Conservation (phyloP, 2,329 filamentous ascomycete species). For the Colletotrichum truncatum region DNA sequence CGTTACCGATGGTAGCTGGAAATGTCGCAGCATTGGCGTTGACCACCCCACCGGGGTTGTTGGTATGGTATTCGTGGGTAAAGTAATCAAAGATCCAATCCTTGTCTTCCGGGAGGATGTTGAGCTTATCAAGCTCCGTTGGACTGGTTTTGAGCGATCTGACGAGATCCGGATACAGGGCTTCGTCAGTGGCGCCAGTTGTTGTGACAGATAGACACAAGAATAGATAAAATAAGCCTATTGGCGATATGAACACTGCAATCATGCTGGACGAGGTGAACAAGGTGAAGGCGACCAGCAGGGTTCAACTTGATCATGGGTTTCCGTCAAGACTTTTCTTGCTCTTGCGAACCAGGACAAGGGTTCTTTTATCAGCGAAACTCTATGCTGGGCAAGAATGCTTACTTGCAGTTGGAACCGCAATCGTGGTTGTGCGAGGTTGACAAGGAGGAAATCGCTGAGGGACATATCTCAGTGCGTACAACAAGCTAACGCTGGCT, state of each 20-base stretch:
- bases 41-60: conserved; percentile 55
- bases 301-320: neutral
- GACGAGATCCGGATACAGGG: conserved; percentile 37
- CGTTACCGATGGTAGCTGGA: conserved; percentile 54
- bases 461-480: neutral
- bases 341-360: conserved; percentile 9
- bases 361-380: conserved; percentile 3
- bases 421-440: neutral
- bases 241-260: neutral
- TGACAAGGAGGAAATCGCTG: neutral
- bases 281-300: conserved; percentile 7
- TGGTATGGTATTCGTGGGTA: conserved; percentile 49
- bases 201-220: neutral
- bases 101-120: conserved; percentile 46
- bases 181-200: conserved; percentile 15
- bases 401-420: neutral
- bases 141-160: conserved; percentile 45
- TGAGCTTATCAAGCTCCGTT: conserved; percentile 54
- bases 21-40: conserved; percentile 62
- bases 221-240: neutral
- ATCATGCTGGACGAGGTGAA: conserved; percentile 15
- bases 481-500: neutral
- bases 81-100: conserved; percentile 61
- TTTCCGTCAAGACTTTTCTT: neutral
- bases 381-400: neutral